Evolutionary conservation across 2,329 filamentous ascomycete genomes (phyloP), one percentile per base, ranked within the genome.

Genomic region (Cryoendolithus antarcticus): DNA sequence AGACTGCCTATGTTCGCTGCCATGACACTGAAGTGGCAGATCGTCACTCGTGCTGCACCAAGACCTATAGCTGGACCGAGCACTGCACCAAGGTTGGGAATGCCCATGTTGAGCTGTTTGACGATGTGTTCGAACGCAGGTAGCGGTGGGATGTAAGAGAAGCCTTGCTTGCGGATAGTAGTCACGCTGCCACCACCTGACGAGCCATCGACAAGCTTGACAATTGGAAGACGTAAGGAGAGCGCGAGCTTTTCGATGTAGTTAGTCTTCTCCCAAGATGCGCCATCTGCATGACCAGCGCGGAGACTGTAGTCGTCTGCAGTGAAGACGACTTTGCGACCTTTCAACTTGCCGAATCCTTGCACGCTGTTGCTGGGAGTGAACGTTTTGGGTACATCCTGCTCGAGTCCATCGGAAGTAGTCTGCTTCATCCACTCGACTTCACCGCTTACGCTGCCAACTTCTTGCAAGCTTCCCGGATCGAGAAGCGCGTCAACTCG

Each of bases 21-120:
- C 75, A 80, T 80, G 28, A 80, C 75, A 1, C 69, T 74, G 50
- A 80, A 80, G 51, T 80, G 76, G 34, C 74, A 78, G 2, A 67
- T 65, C 1, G 75, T 72, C 0, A 78, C 74, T 31, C 75, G 60
- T 1, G 75, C 75, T 3, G 75, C 74, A 6, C 76, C 75, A 2
- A 80, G 59, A 0, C 76, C 76, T 43, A 80, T 77, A 0, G 75
- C 75, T 4, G 76, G 75, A 0, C 76, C 76, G 8, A 80, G 49
- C 0, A 78, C 72, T 1, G 75, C 75, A 1, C 75, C 75, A 1
- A 80, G 50, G 50, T 80, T 80, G 1, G 75, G 75, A 35, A 80
- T 79, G 0, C 76, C 76, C 46, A 67, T 58, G 47, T 79, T 79
- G 43, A 80, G 56, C 49, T 78, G 75, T 52, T 70, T 56, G 1